Percentiles rank a stretch among this genome's conserved stretches.
phyloP scores from a whole-genome alignment of 2,329 filamentous ascomycete genomes.

The Didymella sp. region DNA sequence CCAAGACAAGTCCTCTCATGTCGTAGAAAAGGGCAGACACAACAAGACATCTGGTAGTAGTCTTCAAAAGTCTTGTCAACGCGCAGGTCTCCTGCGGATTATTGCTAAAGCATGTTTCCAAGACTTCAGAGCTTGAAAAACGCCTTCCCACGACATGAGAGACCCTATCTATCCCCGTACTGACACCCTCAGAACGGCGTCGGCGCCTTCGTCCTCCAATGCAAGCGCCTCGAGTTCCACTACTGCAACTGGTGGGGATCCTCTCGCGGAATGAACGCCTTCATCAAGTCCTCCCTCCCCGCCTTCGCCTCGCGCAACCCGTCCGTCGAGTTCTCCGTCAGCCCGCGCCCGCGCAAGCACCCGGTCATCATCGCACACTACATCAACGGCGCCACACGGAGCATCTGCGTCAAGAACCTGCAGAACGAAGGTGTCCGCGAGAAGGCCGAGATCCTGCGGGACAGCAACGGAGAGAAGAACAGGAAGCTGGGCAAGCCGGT shows the following conservation, averaged over 20 bases:
- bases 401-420: constrained; percentile 88
- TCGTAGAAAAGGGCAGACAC: too few species aligned
- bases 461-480: constrained; percentile 78
- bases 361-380: constrained; percentile 89
- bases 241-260: constrained; percentile 97
- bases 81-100: too few species aligned
- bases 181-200: constrained; percentile 60
- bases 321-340: constrained; percentile 88
- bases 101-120: too few species aligned
- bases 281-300: constrained; percentile 78
- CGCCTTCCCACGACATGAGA: background rate
- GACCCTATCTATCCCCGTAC: background rate
- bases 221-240: constrained; percentile 93
- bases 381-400: constrained; percentile 86
- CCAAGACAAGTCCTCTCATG: too few species aligned
- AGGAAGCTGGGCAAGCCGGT: constrained; percentile 66
- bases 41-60: too few species aligned
- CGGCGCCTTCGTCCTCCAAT: constrained; percentile 95
- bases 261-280: constrained; percentile 91
- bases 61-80: too few species aligned
- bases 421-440: constrained; percentile 79
- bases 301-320: constrained; percentile 83
- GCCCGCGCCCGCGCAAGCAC: constrained; percentile 87
- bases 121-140: too few species aligned
- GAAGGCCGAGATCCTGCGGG: constrained; percentile 76